Evolutionary conservation across 2,329 filamentous ascomycete genomes (phyloP), one percentile per base, ranked within the genome.

Genomic region (Scytalidium sp.): DNA sequence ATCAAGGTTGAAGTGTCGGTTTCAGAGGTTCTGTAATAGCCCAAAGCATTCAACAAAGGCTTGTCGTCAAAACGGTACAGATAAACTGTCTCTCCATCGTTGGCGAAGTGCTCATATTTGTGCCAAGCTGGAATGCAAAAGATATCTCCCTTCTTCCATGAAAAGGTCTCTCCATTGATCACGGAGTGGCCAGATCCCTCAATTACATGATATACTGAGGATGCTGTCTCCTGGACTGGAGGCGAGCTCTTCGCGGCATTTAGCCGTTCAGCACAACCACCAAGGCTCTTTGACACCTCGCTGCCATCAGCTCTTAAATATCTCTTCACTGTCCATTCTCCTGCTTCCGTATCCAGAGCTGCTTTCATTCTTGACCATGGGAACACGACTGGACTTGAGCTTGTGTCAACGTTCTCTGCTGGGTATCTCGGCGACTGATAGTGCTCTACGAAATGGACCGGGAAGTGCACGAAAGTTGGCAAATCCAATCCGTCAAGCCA

Each of bases 401-500:
- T 52, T 3, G 58, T 67, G 47, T 72, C 67, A 5, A 71, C 60
- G 52, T 72, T 69, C 57, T 68, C 63, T 45, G 75, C 75, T 0
- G 79, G 78, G 50, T 81, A 80, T 15, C 78, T 61, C 1, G 67
- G 60, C 20, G 75, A 59, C 3, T 66, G 54, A 46, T 73, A 81
- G 45, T 76, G 71, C 61, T 82, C 70, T 2, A 77, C 75, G 54
- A 82, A 81, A 55, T 82, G 73, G 1, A 79, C 74, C 0, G 75
- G 75, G 2, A 74, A 72, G 52, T 74, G 73, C 1, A 67, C 64
- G 57, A 79, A 81, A 3, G 71, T 64, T 0, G 79, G 79, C 2
- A 83, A 59, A 61, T 83, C 76, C 1, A 83, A 60, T 3, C 73
- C 76, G 57, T 83, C 80, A 1, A 83, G 66, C 80, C 80, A 83